Percentiles rank a stretch among this genome's conserved stretches.
Evolutionary conservation across 352 stramenopile species (phyloP).

Genomic region (Phytophthora aleatoria): DNA sequence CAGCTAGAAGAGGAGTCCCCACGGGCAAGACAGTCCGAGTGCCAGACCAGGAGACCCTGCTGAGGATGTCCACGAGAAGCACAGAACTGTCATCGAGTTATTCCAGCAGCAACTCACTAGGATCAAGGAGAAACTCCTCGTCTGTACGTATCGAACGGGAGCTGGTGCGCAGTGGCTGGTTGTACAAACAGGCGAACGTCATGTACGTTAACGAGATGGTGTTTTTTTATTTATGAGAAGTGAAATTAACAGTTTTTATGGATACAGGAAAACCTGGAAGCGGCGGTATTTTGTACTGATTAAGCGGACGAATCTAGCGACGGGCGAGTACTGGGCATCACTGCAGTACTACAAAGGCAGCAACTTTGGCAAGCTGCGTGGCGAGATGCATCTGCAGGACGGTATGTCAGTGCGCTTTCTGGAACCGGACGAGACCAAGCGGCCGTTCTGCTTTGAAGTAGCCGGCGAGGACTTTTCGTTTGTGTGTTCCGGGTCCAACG

Average conservation of each 20-base stretch:
- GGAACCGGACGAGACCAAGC: slow-evolving; percentile 78
- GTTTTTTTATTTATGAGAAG: background rate
- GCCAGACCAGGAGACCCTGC: slow-evolving; percentile 50
- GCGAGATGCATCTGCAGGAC: slow-evolving; percentile 80
- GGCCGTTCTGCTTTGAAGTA: slow-evolving; percentile 87
- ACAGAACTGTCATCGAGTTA: slow-evolving; percentile 45
- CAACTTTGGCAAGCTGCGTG: slow-evolving; percentile 80
- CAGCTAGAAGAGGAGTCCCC: slow-evolving; percentile 31
- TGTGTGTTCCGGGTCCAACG: slow-evolving; percentile 78
- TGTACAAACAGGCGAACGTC: slow-evolving; percentile 68
- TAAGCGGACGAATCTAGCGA: slow-evolving; percentile 74
- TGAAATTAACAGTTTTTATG: slow-evolving; percentile 16
- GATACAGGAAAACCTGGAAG: slow-evolving; percentile 83
- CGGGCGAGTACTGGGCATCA: slow-evolving; percentile 70
- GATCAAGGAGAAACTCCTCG: slow-evolving; percentile 38
- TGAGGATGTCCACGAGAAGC: slow-evolving; percentile 52
- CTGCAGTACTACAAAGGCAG: slow-evolving; percentile 89
- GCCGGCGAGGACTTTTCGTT: slow-evolving; percentile 70
- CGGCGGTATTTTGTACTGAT: slow-evolving; percentile 87
- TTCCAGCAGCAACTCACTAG: slow-evolving; percentile 42
- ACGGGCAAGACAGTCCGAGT: slow-evolving; percentile 32
- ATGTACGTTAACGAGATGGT: slow-evolving; percentile 48
- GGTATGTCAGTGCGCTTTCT: slow-evolving; percentile 75
- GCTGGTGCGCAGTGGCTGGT: slow-evolving; percentile 54
- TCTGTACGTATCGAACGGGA: slow-evolving; percentile 50